Evolutionary conservation across 2,329 filamentous ascomycete species (phyloP).

Genomic region (Periconia macrospinosa): DNA sequence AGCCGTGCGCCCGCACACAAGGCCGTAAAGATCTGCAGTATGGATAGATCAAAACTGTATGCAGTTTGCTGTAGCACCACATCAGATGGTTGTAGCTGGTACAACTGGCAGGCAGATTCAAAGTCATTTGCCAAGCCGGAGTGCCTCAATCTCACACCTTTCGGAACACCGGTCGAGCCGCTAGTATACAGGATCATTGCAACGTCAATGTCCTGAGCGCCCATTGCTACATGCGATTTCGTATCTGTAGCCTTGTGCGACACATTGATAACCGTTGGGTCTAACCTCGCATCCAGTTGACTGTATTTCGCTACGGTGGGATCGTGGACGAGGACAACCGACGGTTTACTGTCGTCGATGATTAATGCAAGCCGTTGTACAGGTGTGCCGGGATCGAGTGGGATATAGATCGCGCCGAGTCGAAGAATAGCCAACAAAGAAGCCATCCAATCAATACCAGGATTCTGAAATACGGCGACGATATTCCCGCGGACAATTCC

Average conservation of each 20-base stretch:
- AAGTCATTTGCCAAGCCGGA: background rate
- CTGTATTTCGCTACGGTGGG: background rate
- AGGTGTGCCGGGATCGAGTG: conserved; percentile 40
- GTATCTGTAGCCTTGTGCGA: background rate
- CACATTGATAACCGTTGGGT: conserved; percentile 3
- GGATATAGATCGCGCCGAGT: conserved; percentile 40
- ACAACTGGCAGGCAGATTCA: background rate
- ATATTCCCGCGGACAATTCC: background rate
- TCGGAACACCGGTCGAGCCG: conserved; percentile 58
- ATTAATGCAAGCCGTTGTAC: conserved; percentile 7
- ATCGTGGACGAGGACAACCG: conserved; percentile 6
- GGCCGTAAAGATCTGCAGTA: conserved; percentile 47
- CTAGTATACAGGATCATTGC: conserved; percentile 64
- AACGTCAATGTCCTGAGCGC: background rate
- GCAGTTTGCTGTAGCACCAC: conserved; percentile 54
- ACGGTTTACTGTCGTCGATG: conserved; percentile 3
- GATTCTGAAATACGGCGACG: conserved; percentile 48
- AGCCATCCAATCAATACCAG: conserved; percentile 34
- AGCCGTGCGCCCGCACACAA: conserved; percentile 46
- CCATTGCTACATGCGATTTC: background rate
- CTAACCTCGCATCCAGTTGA: background rate
- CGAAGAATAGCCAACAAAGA: conserved; percentile 47
- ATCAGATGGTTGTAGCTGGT: background rate
- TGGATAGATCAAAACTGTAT: conserved; percentile 47
- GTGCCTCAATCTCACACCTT: conserved; percentile 65